These are phyloP conservation scores for Xanthoconium purpureum DNA, from an alignment of 768 basidiomycete species.

Conservation along the genomic window DNA sequence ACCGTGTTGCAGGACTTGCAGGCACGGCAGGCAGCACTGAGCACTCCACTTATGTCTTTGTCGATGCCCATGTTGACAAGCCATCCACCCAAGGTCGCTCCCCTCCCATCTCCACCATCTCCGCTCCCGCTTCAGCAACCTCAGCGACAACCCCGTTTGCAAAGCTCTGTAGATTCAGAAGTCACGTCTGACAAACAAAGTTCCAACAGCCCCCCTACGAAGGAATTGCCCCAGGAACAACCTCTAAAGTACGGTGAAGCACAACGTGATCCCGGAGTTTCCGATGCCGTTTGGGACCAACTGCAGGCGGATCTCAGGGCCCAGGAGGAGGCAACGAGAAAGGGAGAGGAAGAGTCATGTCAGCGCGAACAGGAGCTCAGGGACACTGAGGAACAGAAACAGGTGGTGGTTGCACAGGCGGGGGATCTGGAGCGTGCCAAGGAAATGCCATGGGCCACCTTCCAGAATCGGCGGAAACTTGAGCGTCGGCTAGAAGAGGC, in stretches of 20 bases:
- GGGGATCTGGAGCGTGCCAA: constrained; percentile 20
- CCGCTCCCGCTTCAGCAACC: too few relatives aligned
- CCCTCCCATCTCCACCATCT: too few relatives aligned
- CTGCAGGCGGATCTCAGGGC: constrained; percentile 40
- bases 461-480: constrained; percentile 9
- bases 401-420: constrained; percentile 20
- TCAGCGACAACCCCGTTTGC: too few relatives aligned
- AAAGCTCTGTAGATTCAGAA: too few relatives aligned
- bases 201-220: neutral
- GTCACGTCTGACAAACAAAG: neutral
- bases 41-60: too few relatives aligned
- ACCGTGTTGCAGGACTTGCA: constrained; percentile 10
- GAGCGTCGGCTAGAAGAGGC: constrained; percentile 28
- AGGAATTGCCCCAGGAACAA: neutral
- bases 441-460: neutral
- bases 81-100: too few relatives aligned
- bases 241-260: neutral
- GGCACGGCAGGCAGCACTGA: too few relatives aligned
- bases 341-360: constrained; percentile 17
- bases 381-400: constrained; percentile 2
- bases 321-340: constrained; percentile 17
- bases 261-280: constrained; percentile 49
- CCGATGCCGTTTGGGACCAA: constrained; percentile 49
- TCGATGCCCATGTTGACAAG: too few relatives aligned
- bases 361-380: constrained; percentile 16